phyloP scores from a whole-genome alignment of 2,329 filamentous ascomycete genomes.

The Lachnellula willkommii region DNA sequence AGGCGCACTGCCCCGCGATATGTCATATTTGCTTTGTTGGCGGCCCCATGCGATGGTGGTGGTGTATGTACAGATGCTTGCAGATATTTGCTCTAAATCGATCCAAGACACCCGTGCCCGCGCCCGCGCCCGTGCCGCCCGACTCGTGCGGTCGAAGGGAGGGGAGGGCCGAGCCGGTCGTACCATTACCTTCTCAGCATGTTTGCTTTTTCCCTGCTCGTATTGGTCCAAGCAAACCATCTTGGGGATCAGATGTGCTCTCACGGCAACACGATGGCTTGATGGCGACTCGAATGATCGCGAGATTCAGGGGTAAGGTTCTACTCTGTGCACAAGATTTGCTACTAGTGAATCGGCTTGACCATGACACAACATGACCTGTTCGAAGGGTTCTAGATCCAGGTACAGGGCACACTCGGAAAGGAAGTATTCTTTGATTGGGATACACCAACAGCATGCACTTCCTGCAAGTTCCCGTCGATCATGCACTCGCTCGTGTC shows the following conservation, averaged over 20 bases:
- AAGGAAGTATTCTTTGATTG: neutral
- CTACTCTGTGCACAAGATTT: neutral
- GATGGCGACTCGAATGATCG: neutral
- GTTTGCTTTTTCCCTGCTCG: neutral
- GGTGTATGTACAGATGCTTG: neutral
- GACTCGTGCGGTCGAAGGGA: neutral
- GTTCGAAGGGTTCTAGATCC: neutral
- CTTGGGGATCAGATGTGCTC: no score
- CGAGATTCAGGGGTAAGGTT: neutral
- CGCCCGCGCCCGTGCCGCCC: neutral
- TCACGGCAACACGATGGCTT: neutral
- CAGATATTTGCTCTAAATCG: neutral
- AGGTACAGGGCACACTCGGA: neutral
- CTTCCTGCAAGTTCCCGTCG: neutral
- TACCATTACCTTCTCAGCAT: neutral
- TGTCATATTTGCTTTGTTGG: constrained; percentile 1
- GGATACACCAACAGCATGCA: neutral
- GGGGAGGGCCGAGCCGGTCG: constrained; percentile 4
- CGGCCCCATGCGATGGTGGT: neutral
- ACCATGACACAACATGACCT: neutral
- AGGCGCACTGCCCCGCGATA: constrained; percentile 1
- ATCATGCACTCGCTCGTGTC: constrained; percentile 1
- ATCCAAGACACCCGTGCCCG: neutral
- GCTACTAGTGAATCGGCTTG: neutral
- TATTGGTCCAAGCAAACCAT: neutral